Evolutionary conservation across 2,329 filamentous ascomycete genomes (phyloP), one percentile per base, ranked within the genome.

Genomic region (Alternaria dauci): DNA sequence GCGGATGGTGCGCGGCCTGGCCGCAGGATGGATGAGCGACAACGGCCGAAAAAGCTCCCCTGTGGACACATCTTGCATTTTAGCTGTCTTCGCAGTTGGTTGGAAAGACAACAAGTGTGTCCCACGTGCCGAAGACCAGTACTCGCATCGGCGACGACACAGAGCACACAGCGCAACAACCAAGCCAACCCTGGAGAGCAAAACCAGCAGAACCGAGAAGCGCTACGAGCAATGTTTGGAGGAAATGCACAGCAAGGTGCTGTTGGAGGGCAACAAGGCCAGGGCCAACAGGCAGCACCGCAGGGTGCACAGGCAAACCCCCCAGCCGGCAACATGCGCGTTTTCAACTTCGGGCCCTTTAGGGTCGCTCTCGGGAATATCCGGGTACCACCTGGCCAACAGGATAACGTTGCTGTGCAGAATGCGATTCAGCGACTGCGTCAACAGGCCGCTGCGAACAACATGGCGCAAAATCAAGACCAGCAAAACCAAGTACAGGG

Each of bases 61-160:
- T 99, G 95, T 78, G 94, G 94, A 5, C 95, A 99, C 74, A 95
- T 98, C 39, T 81, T 99, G 39, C 95, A 99, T 78, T 91, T 97
- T 67, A 91, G 93, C 48, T 99, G 95, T 77, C 86, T 99, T 59
- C 93, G 95, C 79, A 96, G 94, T 77, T 99, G 95, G 95, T 85
- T 99, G 28, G 95, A 99, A 82, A 86, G 95, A 66, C 95, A 99
- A 78, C 95, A 99, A 80, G 94, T 96, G 34, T 99, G 95, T 76
- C 95, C 95, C 7, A 99, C 93, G 2, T 99, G 95, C 77, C 88
- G 95, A 69, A 87, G 91, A 52, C 89, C 94, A 16, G 95, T 97
- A 16, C 82, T 93, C 38, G 85, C 64, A 12, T 71, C 73, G 36
- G 48, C 69, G 69, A 74, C 62, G 67, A 54, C 61, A 30, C 68